Conservation (phyloP, 2,329 filamentous ascomycete species). For the Salinomyces thailandicus region DNA sequence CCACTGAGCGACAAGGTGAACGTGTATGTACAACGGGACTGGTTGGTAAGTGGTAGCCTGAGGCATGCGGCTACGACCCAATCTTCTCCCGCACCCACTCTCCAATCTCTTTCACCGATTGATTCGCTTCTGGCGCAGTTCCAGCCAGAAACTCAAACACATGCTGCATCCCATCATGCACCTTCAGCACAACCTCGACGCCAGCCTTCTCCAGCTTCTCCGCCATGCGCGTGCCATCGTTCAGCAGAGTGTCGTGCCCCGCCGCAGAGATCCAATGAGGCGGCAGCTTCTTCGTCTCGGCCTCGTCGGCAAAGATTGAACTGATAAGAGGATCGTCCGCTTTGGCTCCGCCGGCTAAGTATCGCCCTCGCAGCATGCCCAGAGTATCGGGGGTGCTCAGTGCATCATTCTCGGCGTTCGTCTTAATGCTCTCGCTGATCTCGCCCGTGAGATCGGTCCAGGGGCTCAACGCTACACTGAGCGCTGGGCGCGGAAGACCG, state of each 20-base stretch:
- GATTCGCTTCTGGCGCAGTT: constrained; percentile 16
- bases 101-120: constrained; percentile 14
- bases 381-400: constrained; percentile 12
- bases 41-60: no score
- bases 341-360: constrained; percentile 4
- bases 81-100: constrained; percentile 15
- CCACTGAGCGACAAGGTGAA: no score
- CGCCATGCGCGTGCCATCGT: constrained; percentile 45
- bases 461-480: constrained; percentile 15
- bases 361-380: constrained; percentile 3
- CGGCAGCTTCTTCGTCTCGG: constrained; percentile 5
- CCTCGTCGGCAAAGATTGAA: constrained; percentile 4
- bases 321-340: constrained; percentile 7
- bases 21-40: no score
- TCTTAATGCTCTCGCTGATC: constrained; percentile 9
- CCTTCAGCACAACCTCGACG: constrained; percentile 36
- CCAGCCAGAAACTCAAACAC: constrained; percentile 24
- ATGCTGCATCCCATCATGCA: constrained; percentile 40
- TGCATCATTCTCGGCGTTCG: constrained; percentile 15
- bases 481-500: constrained; percentile 13
- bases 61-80: constrained; percentile 3
- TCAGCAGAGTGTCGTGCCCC: constrained; percentile 40
- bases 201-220: constrained; percentile 35
- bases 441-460: constrained; percentile 16
- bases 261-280: constrained; percentile 36